Base-by-base conservation (phyloP, 2,329 filamentous ascomycete genomes). In the Coniochaeta sp. region DNA sequence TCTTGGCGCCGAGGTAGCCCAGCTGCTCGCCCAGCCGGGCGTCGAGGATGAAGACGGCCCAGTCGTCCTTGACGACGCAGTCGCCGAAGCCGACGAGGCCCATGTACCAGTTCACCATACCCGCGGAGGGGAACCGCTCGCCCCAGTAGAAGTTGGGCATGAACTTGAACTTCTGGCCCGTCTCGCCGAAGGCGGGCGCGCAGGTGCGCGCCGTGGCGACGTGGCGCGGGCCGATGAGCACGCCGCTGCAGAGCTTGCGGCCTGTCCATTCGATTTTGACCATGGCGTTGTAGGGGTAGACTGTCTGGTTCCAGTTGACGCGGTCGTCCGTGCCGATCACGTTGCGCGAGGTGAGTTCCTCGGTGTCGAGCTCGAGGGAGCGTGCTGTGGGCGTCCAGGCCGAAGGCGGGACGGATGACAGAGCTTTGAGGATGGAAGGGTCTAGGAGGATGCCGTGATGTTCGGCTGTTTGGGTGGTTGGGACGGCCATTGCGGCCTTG, bases 21-120 rank as follows among this genome's bases (percentile, higher is more conserved):
- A 59, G 60, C 9, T 77, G 65, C 1, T 58, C 54, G 22, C 68
- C 60, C 6, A 77, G 63, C 57, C 65, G 58, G 1, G 71, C 70
- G 28, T 75, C 74, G 48, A 79, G 76, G 22, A 79, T 67, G 57
- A 79, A 79, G 56, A 79, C 75, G 2, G 71, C 70, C 20, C 74
- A 64, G 28, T 71, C 70, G 63, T 80, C 75, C 1, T 66, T 68
- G 1, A 64, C 31, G 0, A 71, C 76, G 45, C 79, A 61, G 22
- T 72, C 63, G 0, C 69, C 71, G 57, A 78, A 79, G 22, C 76
- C 76, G 6, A 79, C 66, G 57, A 77, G 74, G 6, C 71, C 67
- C 69, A 78, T 77, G 50, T 79, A 75, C 10, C 70, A 67, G 55
- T 81, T 77, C 4, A 72, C 73, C 55, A 73, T 72, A 10, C 74